phyloP scores from a whole-genome alignment of 257 asterid genomes.

The Dorcoceras hygrometricum region DNA sequence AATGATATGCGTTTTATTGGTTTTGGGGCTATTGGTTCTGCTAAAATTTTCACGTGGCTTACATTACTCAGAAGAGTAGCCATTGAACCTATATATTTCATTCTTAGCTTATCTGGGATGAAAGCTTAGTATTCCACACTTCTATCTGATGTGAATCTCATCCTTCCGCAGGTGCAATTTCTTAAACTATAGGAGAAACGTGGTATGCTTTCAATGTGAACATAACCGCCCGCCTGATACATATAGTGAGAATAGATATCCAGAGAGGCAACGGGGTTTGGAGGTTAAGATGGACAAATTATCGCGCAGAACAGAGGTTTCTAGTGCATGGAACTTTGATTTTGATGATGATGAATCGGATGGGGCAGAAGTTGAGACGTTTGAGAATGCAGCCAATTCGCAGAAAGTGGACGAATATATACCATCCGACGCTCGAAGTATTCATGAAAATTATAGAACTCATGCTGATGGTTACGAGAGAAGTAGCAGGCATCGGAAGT shows the following conservation, averaged over 20 bases:
- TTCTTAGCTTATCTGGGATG: background rate
- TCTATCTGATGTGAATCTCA: slow-evolving; percentile 22
- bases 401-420: slow-evolving; percentile 45
- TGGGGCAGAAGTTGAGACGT: slow-evolving; percentile 95
- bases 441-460: slow-evolving; percentile 37
- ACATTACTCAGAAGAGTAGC: background rate
- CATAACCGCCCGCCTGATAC: slow-evolving; percentile 89
- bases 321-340: slow-evolving; percentile 94
- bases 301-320: slow-evolving; percentile 47
- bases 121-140: slow-evolving; percentile 19
- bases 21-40: background rate
- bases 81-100: background rate
- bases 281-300: slow-evolving; percentile 44
- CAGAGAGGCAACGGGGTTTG: slow-evolving; percentile 47
- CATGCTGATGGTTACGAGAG: slow-evolving; percentile 37
- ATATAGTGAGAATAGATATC: slow-evolving; percentile 48
- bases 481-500: slow-evolving; percentile 37
- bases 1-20: background rate
- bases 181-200: slow-evolving; percentile 91
- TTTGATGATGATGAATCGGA: slow-evolving; percentile 97
- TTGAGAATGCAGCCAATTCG: slow-evolving; percentile 82
- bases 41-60: background rate
- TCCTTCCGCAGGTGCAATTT: slow-evolving; percentile 80
- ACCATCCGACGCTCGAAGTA: slow-evolving; percentile 34
- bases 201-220: slow-evolving; percentile 92